These are phyloP conservation scores for Kokia cookei DNA, from an alignment of 441 rosid species.

Conservation along the genomic window DNA sequence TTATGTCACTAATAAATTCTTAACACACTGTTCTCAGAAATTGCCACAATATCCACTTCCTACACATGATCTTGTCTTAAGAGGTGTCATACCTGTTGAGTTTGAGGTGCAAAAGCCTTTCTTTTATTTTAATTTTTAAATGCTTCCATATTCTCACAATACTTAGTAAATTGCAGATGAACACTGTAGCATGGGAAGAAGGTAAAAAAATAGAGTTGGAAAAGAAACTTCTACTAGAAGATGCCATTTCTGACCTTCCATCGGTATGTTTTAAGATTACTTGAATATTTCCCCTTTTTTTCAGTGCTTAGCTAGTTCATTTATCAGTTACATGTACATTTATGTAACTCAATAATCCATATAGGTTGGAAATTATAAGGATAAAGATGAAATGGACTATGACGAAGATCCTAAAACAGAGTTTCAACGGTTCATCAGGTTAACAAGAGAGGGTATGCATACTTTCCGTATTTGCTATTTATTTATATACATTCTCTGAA, in stretches of 20 bases:
- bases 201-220: slow-evolving; percentile 32
- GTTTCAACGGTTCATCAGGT: slow-evolving; percentile 55
- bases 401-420: slow-evolving; percentile 39
- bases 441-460: slow-evolving; percentile 42
- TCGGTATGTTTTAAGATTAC: slow-evolving; percentile 27
- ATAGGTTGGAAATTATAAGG: slow-evolving; percentile 54
- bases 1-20: too few relatives aligned
- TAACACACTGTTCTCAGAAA: slow-evolving; percentile 26
- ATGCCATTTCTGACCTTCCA: slow-evolving; percentile 67
- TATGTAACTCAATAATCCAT: neutral
- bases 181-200: slow-evolving; percentile 43
- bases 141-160: neutral
- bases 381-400: slow-evolving; percentile 49
- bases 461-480: neutral
- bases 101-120: slow-evolving; percentile 44
- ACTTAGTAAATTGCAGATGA: slow-evolving; percentile 25
- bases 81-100: slow-evolving; percentile 53
- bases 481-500: neutral
- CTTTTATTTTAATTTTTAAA: neutral
- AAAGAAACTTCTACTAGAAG: slow-evolving; percentile 42
- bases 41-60: slow-evolving; percentile 79
- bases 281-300: neutral
- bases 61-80: slow-evolving; percentile 62
- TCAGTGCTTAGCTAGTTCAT: neutral
- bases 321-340: neutral